Conservation (phyloP, 345 rosid species). For the Citrus reticulata region DNA sequence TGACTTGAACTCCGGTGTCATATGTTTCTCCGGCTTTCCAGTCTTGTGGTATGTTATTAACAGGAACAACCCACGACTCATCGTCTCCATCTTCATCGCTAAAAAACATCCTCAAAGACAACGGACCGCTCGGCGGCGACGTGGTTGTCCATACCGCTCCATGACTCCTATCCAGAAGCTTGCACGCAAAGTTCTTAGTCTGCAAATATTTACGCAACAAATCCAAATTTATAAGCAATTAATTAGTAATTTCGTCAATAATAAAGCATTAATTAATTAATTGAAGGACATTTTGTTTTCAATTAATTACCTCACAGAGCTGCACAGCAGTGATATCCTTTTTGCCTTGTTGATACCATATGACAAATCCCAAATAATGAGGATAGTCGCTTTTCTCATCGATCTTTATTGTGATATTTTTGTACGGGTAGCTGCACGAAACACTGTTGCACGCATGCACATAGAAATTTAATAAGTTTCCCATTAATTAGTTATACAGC, state of each 20-base stretch:
- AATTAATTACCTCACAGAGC: constrained; percentile 53
- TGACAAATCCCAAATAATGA: constrained; percentile 52
- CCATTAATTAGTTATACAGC: background rate
- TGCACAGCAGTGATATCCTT: constrained; percentile 70
- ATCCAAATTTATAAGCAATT: background rate
- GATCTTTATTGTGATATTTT: constrained; percentile 63
- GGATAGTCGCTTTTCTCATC: constrained; percentile 65
- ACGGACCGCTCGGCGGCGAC: constrained; percentile 54
- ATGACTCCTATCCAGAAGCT: constrained; percentile 47
- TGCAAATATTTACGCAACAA: constrained; percentile 17
- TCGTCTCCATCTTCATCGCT: constrained; percentile 55
- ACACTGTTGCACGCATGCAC: constrained; percentile 29
- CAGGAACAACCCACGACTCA: constrained; percentile 62
- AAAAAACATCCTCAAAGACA: constrained; percentile 61
- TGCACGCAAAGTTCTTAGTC: constrained; percentile 51
- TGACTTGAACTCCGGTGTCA: constrained; percentile 59
- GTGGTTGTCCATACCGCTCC: constrained; percentile 59
- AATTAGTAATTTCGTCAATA: background rate
- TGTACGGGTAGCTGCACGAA: constrained; percentile 58
- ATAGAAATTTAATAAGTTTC: background rate
- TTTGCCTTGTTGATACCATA: constrained; percentile 66
- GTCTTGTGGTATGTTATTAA: constrained; percentile 47
- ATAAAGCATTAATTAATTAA: background rate
- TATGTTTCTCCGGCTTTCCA: constrained; percentile 67
- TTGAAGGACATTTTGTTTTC: background rate